A percentile compares a stretch with the other conserved stretches of the same genome.
Conservation (phyloP, 2,329 filamentous ascomycete species). For the Aspergillus sp. region DNA sequence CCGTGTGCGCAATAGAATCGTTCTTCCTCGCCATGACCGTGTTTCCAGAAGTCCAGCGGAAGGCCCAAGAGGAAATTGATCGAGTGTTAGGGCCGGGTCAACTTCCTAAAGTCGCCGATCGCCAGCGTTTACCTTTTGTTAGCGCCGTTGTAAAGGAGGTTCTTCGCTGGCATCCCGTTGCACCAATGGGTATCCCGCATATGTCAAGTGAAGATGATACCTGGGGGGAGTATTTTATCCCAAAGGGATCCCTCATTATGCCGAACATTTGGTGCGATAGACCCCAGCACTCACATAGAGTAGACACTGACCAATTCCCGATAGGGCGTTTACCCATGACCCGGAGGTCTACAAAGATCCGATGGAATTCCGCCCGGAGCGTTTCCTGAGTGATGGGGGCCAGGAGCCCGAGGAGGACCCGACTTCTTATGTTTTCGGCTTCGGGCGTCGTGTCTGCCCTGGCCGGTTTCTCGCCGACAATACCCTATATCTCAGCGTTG, state of each 20-base stretch:
- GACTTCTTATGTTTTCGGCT: constrained; percentile 23
- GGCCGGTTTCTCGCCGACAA: constrained; percentile 35
- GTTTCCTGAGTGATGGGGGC: constrained; percentile 26
- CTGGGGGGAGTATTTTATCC: constrained; percentile 18
- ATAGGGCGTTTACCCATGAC: constrained; percentile 34
- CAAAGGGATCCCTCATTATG: constrained; percentile 29
- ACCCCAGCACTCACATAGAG: neutral
- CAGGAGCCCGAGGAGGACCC: constrained; percentile 31
- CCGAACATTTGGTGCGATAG: constrained; percentile 30
- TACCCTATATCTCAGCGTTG: constrained; percentile 33
- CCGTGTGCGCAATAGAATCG: constrained; percentile 29
- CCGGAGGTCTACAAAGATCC: constrained; percentile 27
- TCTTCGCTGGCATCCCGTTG: constrained; percentile 28
- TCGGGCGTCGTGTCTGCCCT: constrained; percentile 36
- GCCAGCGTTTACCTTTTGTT: constrained; percentile 26
- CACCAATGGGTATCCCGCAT: constrained; percentile 24
- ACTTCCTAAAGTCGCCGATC: constrained; percentile 31
- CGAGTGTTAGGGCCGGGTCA: constrained; percentile 23
- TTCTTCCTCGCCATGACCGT: constrained; percentile 47
- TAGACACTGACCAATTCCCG: constrained; percentile 6
- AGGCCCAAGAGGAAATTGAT: constrained; percentile 39
- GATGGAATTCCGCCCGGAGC: constrained; percentile 35
- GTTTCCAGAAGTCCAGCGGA: constrained; percentile 43
- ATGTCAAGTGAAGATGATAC: constrained; percentile 15
- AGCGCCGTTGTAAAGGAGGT: constrained; percentile 31